Evolutionary conservation across 1,284 basidiomycete species (phyloP).

Genomic region (Microbotryum silenes-acaulis): DNA sequence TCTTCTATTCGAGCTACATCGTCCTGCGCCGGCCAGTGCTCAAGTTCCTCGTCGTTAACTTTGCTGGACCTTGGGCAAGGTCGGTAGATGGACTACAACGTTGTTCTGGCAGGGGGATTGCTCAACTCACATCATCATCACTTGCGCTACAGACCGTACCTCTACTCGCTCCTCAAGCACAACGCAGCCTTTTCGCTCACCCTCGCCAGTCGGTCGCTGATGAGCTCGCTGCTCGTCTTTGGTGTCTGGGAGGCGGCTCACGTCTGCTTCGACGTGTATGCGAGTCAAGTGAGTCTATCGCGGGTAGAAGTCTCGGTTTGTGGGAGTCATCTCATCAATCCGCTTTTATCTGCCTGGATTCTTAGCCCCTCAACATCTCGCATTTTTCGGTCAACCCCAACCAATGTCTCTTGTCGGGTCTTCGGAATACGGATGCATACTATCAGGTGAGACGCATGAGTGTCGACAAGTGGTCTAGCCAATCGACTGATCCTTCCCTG

Average conservation of each 20-base stretch:
- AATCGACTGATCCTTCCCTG: neutral
- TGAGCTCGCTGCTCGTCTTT: constrained; percentile 12
- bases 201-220: constrained; percentile 11
- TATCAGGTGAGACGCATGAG: constrained; percentile 34
- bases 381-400: constrained; percentile 29
- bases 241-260: constrained; percentile 21
- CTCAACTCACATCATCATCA: neutral
- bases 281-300: constrained; percentile 20
- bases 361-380: constrained; percentile 29
- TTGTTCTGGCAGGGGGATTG: no score
- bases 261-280: constrained; percentile 29
- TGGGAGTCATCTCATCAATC: no score
- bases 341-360: no score
- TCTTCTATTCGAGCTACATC: constrained; percentile 26
- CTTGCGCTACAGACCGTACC: constrained; percentile 18
- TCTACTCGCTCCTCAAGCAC: constrained; percentile 28
- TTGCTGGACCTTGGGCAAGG: constrained; percentile 24
- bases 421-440: constrained; percentile 39
- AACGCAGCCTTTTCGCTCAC: constrained; percentile 27
- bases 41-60: constrained; percentile 26
- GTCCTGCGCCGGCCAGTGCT: constrained; percentile 27
- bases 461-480: neutral
- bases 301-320: neutral
- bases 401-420: constrained; percentile 51
- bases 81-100: neutral